These are phyloP conservation scores for Forsythia suspensa DNA, from an alignment of 257 asterid species.

Conservation along the genomic window DNA sequence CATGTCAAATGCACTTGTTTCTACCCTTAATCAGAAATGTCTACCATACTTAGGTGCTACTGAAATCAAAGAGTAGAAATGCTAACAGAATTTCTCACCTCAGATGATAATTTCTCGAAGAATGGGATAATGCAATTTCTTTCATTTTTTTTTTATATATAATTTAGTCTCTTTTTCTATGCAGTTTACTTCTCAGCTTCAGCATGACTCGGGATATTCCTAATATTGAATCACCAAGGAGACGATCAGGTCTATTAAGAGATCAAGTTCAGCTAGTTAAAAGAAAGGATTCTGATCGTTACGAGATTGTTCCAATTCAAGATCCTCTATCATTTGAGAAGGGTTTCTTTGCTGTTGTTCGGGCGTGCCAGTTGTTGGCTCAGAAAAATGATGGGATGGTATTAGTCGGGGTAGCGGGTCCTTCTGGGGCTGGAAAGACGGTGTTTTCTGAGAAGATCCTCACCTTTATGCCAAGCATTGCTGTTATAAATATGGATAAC, in stretches of 20 bases:
- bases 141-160: not conserved
- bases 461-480: constrained; percentile 84
- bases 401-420: constrained; percentile 92
- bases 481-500: constrained; percentile 87
- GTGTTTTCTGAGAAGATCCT: constrained; percentile 85
- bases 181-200: constrained; percentile 20
- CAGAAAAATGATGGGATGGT: constrained; percentile 87
- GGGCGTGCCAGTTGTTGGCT: constrained; percentile 90
- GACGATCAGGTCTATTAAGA: constrained; percentile 73
- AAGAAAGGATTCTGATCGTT: constrained; percentile 71
- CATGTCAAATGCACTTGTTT: not conserved
- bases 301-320: constrained; percentile 78
- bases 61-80: not conserved
- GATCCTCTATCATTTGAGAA: constrained; percentile 88
- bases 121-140: not conserved
- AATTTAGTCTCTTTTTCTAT: not conserved
- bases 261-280: constrained; percentile 89
- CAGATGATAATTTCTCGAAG: not conserved
- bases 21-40: not conserved
- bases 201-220: constrained; percentile 65
- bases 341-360: constrained; percentile 81
- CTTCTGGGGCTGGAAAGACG: constrained; percentile 97
- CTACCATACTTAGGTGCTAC: not conserved
- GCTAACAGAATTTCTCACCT: not conserved
- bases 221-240: constrained; percentile 74